These are phyloP conservation scores for Aspergillus ochraceoroseus DNA, from an alignment of 2,329 filamentous ascomycete genomes.

Conservation along the genomic window DNA sequence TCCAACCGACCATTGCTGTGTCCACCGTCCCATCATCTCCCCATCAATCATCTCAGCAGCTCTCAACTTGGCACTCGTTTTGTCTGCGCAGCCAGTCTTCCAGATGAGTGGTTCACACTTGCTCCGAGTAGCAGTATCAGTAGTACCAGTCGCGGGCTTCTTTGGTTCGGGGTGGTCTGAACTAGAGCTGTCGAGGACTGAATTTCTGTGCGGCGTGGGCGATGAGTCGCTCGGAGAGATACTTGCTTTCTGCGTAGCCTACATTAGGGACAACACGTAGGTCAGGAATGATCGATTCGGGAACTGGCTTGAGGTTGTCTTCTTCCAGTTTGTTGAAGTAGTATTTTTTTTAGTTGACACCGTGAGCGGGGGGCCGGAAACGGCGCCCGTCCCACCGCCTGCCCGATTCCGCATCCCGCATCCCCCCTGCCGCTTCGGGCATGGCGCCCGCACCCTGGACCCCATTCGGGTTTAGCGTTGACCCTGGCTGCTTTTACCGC, in stretches of 20 bases:
- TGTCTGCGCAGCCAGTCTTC: constrained; percentile 1
- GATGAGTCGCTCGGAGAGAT: constrained; percentile 28
- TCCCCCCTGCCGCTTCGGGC: too few relatives aligned
- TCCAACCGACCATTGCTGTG: constrained; percentile 1
- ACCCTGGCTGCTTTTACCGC: too few relatives aligned
- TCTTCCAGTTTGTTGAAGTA: too few relatives aligned
- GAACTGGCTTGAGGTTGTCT: neutral
- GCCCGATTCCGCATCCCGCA: too few relatives aligned
- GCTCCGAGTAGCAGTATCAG: neutral
- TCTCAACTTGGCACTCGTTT: neutral
- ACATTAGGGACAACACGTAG: constrained; percentile 5
- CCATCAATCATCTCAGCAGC: neutral
- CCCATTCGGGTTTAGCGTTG: too few relatives aligned
- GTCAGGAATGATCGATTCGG: constrained; percentile 20
- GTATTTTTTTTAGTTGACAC: too few relatives aligned
- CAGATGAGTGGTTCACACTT: neutral
- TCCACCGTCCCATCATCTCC: constrained; percentile 5
- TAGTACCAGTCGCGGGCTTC: too few relatives aligned
- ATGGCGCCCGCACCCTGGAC: too few relatives aligned
- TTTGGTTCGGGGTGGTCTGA: too few relatives aligned
- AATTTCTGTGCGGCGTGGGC: constrained; percentile 16
- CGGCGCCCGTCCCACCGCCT: too few relatives aligned
- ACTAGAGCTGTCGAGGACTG: constrained; percentile 11
- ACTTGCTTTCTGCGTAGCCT: constrained; percentile 33
- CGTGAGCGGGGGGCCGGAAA: too few relatives aligned